phyloP scores from a whole-genome alignment of 1,284 basidiomycete species.

The Melampsora americana region DNA sequence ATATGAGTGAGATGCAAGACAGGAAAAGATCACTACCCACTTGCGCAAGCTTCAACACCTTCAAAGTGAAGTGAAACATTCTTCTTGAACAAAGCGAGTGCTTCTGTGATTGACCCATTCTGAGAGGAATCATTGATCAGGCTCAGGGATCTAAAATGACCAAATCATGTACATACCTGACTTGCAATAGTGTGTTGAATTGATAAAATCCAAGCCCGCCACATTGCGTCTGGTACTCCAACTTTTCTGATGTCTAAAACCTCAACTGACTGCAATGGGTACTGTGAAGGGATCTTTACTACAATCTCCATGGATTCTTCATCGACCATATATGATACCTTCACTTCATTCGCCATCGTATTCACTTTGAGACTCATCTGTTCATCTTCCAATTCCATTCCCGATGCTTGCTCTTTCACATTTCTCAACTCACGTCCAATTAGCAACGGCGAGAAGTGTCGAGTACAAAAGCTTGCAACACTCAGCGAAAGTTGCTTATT shows the following conservation, averaged over 20 bases:
- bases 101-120: slow-evolving; percentile 89
- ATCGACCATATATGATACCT: slow-evolving; percentile 77
- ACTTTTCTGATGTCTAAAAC: slow-evolving; percentile 79
- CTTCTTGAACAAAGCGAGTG: slow-evolving; percentile 87
- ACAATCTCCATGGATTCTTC: slow-evolving; percentile 91
- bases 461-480: slow-evolving; percentile 73
- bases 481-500: slow-evolving; percentile 78
- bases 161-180: slow-evolving; percentile 61
- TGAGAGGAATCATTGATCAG: slow-evolving; percentile 52
- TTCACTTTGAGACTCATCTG: slow-evolving; percentile 75
- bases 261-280: slow-evolving; percentile 84
- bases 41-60: slow-evolving; percentile 87
- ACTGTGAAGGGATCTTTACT: slow-evolving; percentile 80
- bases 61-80: slow-evolving; percentile 89
- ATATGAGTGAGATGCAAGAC: neutral
- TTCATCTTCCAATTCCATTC: slow-evolving; percentile 72
- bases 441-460: slow-evolving; percentile 86
- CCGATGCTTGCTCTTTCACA: slow-evolving; percentile 65
- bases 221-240: slow-evolving; percentile 82
- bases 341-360: slow-evolving; percentile 67
- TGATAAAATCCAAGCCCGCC: slow-evolving; percentile 89
- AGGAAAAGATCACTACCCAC: slow-evolving; percentile 52
- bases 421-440: slow-evolving; percentile 76
- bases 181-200: slow-evolving; percentile 87
- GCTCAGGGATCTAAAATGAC: neutral